A percentile compares a stretch with the other conserved stretches of the same genome.
These are phyloP conservation scores for Penicillium arizonense DNA, from an alignment of 495 filamentous ascomycete genomes.

Conservation along the genomic window DNA sequence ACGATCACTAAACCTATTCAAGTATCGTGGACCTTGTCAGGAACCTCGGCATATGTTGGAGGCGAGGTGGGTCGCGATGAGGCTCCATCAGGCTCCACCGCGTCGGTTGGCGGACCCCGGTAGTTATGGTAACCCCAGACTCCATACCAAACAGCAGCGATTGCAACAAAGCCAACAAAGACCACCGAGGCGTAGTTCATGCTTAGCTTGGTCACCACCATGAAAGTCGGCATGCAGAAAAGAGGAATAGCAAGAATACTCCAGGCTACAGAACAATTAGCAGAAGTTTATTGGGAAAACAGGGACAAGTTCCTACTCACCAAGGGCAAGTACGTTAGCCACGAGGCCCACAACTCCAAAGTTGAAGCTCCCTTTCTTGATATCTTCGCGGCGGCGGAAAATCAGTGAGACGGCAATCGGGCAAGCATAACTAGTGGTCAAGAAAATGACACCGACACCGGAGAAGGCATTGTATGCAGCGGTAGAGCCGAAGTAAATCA, in stretches of 20 bases:
- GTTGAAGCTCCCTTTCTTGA: slow-evolving; percentile 53
- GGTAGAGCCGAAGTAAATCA: slow-evolving; percentile 56
- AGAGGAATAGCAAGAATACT: slow-evolving; percentile 56
- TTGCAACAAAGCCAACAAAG: slow-evolving; percentile 54
- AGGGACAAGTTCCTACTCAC: slow-evolving; percentile 35
- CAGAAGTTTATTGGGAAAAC: background rate
- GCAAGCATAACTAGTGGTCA: slow-evolving; percentile 53
- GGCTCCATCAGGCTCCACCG: slow-evolving; percentile 15
- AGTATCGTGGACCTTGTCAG: slow-evolving; percentile 4
- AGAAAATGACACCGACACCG: slow-evolving; percentile 56
- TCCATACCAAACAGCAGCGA: slow-evolving; percentile 58
- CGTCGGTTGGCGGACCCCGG: slow-evolving; percentile 28
- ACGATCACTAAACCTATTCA: background rate
- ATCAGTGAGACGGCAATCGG: slow-evolving; percentile 52
- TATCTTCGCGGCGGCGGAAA: slow-evolving; percentile 47
- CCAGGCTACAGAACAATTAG: slow-evolving; percentile 46
- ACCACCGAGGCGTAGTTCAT: slow-evolving; percentile 60
- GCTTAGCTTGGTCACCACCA: slow-evolving; percentile 30
- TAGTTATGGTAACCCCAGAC: slow-evolving; percentile 51
- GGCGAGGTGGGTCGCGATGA: slow-evolving; percentile 3
- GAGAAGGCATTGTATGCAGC: slow-evolving; percentile 61
- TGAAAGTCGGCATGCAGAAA: slow-evolving; percentile 44
- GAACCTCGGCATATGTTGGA: slow-evolving; percentile 11
- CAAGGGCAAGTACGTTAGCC: slow-evolving; percentile 51
- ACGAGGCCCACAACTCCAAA: slow-evolving; percentile 55